Evolutionary conservation across 345 rosid species (phyloP).

Genomic region (Eucalyptus viminalis): DNA sequence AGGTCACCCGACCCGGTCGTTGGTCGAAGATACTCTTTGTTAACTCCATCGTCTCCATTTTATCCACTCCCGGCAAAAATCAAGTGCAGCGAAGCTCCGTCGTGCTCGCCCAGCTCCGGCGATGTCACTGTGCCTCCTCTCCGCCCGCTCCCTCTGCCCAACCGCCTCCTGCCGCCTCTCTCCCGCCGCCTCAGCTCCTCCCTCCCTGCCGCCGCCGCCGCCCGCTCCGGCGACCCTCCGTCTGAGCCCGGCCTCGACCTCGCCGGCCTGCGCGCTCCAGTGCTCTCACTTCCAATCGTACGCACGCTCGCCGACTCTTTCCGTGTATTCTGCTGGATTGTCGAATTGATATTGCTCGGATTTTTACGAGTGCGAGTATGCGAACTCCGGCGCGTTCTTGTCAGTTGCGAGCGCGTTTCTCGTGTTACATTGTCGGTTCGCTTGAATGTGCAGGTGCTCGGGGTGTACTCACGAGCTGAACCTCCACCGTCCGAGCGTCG

Average conservation of each 20-base stretch:
- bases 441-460: constrained; percentile 49
- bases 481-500: constrained; percentile 65
- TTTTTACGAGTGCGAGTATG: not conserved
- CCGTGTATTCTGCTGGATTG: not conserved
- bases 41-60: not conserved
- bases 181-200: not conserved
- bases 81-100: constrained; percentile 32
- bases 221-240: not conserved
- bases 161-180: constrained; percentile 38
- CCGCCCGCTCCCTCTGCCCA: constrained; percentile 20
- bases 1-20: too few relatives aligned
- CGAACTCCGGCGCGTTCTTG: not conserved
- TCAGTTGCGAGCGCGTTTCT: not conserved
- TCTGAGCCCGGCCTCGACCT: not conserved
- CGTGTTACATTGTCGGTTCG: not conserved
- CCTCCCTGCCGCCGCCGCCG: not conserved
- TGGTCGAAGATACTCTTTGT: not conserved
- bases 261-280: too few relatives aligned
- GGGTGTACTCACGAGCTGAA: constrained; percentile 85
- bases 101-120: not conserved
- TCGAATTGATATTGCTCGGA: not conserved
- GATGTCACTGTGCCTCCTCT: constrained; percentile 39
- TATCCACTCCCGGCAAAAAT: not conserved
- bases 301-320: constrained; percentile 6
- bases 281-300: constrained; percentile 70